phyloP scores from a whole-genome alignment of 139 green algal species.

The Chlamydomonas urium region DNA sequence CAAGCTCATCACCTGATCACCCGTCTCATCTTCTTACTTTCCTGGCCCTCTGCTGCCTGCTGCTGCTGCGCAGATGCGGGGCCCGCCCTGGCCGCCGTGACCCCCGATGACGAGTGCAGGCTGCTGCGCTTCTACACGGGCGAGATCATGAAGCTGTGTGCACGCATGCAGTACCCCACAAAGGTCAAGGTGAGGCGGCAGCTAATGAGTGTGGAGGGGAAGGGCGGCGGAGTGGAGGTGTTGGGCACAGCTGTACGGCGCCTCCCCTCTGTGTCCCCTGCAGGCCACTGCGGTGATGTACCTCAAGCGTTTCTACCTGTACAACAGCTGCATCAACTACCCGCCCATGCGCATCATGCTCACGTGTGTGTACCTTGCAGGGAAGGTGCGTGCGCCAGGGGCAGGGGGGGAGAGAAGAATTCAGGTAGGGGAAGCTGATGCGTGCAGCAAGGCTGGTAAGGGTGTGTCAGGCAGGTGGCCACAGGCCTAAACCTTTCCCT shows the following conservation, averaged over 20 bases:
- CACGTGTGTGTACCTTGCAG: conserved; percentile 76
- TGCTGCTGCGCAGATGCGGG: background rate
- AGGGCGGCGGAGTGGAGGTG: conserved; percentile 7
- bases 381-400: conserved; percentile 60
- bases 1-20: no score
- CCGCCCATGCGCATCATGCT: conserved; percentile 68
- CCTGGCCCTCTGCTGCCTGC: background rate
- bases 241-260: no score
- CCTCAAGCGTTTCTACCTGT: conserved; percentile 76
- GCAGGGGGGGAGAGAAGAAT: background rate
- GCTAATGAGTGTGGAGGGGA: background rate
- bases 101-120: conserved; percentile 12
- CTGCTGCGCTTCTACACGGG: conserved; percentile 18
- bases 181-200: conserved; percentile 7
- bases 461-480: background rate
- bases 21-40: no score
- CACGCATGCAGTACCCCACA: background rate
- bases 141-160: conserved; percentile 11
- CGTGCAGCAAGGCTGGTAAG: no score
- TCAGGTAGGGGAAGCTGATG: no score
- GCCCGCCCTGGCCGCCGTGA: conserved; percentile 5
- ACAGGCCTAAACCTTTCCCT: background rate
- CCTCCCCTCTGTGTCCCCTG: no score
- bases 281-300: conserved; percentile 58
- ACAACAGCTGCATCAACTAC: conserved; percentile 50